Conservation (phyloP, 2,329 filamentous ascomycete species). For the Cordyceps tenuipes region DNA sequence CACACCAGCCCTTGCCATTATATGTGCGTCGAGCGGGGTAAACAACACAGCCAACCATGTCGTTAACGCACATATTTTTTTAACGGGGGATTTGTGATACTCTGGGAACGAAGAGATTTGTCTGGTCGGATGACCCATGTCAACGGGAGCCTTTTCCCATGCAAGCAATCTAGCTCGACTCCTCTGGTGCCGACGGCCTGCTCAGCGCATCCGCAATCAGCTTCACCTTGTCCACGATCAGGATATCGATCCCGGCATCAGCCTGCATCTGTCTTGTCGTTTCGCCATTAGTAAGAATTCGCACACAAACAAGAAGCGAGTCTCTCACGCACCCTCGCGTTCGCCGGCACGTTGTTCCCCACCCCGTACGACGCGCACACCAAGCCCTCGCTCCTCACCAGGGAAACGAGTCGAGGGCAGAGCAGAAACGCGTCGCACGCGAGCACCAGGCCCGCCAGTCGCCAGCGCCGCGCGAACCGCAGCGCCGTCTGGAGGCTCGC, state of each 20-base stretch:
- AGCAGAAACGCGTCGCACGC: constrained; percentile 27
- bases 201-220: constrained; percentile 9
- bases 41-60: too few species aligned
- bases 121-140: neutral
- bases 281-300: neutral
- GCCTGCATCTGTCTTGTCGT: constrained; percentile 9
- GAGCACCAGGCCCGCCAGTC: constrained; percentile 28
- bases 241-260: constrained; percentile 13
- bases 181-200: neutral
- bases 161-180: neutral
- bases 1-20: too few species aligned
- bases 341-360: constrained; percentile 21
- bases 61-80: too few species aligned
- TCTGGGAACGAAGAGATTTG: neutral
- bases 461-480: constrained; percentile 30
- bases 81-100: neutral
- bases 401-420: constrained; percentile 27
- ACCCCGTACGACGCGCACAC: constrained; percentile 26
- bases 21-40: too few species aligned
- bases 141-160: neutral
- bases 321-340: constrained; percentile 11
- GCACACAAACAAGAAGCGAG: too few species aligned
- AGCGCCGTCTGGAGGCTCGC: constrained; percentile 29
- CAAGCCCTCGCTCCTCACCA: constrained; percentile 25
- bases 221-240: constrained; percentile 14